Conservation (phyloP, 768 basidiomycete species). For the Tricholoma terreum region DNA sequence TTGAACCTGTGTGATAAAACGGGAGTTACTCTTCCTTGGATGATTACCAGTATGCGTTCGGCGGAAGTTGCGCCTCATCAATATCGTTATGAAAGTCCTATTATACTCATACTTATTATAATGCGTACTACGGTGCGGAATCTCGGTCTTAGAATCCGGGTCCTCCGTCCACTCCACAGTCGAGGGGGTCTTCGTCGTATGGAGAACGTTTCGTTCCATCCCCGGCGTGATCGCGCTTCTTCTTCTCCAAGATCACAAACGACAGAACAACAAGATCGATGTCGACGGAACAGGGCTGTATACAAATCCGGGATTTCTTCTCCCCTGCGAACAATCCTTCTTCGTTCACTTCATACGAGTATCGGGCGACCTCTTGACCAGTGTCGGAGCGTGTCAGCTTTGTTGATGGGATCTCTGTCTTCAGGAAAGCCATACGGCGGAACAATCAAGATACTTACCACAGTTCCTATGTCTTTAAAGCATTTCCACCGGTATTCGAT, state of each 20-base stretch:
- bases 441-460: conserved; percentile 29
- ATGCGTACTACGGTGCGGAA: not conserved
- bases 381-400: conserved; percentile 39
- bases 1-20: conserved; percentile 13
- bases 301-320: conserved; percentile 41
- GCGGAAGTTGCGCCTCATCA: not conserved
- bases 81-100: conserved; percentile 2
- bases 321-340: conserved; percentile 50
- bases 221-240: conserved; percentile 39
- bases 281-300: conserved; percentile 47
- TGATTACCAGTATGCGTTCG: not conserved
- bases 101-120: not conserved
- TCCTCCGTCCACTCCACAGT: conserved; percentile 35
- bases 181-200: conserved; percentile 37
- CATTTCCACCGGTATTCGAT: conserved; percentile 50
- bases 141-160: conserved; percentile 3
- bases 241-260: conserved; percentile 55
- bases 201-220: conserved; percentile 25
- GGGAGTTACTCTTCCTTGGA: not conserved
- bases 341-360: conserved; percentile 27
- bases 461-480: conserved; percentile 35
- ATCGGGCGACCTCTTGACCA: conserved; percentile 42
- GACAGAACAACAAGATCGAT: conserved; percentile 53
- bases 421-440: not conserved
- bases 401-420: not conserved